A percentile compares a stretch with the other conserved stretches of the same genome.
Conservation (phyloP, 1,139 yeast species). For the Geotrichum fermentans region DNA sequence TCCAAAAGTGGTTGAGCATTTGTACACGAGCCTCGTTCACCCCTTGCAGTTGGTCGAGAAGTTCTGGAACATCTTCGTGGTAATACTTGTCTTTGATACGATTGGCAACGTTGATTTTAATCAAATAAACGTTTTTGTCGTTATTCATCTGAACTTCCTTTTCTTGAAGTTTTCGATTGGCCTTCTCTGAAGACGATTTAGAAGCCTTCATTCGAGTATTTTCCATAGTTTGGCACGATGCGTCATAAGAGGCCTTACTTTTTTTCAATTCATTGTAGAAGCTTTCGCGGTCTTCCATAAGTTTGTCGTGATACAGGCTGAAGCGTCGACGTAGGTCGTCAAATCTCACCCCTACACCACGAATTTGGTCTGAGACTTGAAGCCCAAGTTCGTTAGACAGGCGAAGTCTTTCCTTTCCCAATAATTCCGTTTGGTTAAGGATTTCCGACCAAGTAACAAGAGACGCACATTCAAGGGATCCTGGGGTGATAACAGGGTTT, state of each 20-base stretch:
- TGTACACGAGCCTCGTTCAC: conserved; percentile 75
- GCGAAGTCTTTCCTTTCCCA: conserved; percentile 61
- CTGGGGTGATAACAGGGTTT: conserved; percentile 86
- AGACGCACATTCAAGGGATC: conserved; percentile 88
- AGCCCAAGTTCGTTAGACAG: conserved; percentile 59
- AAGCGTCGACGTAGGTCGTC: conserved; percentile 54
- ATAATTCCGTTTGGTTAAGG: conserved; percentile 74
- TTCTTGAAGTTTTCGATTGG: conserved; percentile 54
- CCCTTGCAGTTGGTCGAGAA: conserved; percentile 80
- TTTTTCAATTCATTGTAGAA: conserved; percentile 64
- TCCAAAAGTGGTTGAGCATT: conserved; percentile 65
- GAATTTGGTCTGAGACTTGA: conserved; percentile 61
- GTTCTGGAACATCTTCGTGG: conserved; percentile 90
- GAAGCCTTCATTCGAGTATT: conserved; percentile 68
- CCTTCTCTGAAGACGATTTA: conserved; percentile 52
- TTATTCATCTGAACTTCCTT: conserved; percentile 78
- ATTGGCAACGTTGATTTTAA: conserved; percentile 79
- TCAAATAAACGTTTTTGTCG: conserved; percentile 75
- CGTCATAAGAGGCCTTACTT: conserved; percentile 71
- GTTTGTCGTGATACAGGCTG: conserved; percentile 53
- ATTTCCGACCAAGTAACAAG: conserved; percentile 92
- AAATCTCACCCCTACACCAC: conserved; percentile 50
- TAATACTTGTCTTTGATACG: conserved; percentile 87
- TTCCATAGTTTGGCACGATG: conserved; percentile 77
- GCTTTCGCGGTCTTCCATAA: conserved; percentile 54